phyloP scores from a whole-genome alignment of 441 rosid genomes.

The Sinapis alba region DNA sequence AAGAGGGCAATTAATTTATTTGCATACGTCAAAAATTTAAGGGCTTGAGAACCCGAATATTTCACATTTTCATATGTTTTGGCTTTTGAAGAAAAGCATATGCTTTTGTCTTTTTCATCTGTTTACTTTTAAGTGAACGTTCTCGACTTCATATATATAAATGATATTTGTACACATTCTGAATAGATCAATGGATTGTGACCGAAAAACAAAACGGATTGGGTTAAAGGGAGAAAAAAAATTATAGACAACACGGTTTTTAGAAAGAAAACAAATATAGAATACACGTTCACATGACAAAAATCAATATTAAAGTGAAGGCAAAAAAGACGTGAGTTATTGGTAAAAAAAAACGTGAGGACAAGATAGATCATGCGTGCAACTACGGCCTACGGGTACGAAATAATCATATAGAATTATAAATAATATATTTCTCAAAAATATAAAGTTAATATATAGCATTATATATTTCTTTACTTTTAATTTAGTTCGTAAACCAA shows the following conservation, averaged over 20 bases:
- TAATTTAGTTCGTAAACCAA: not conserved
- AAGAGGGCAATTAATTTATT: too few relatives aligned
- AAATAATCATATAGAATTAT: too few relatives aligned
- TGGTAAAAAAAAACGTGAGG: not conserved
- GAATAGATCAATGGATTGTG: not conserved
- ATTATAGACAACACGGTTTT: not conserved
- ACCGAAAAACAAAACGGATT: not conserved
- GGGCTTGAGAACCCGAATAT: too few relatives aligned
- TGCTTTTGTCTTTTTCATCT: not conserved
- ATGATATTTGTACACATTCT: not conserved
- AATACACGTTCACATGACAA: not conserved
- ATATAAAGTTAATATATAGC: not conserved
- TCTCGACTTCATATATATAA: not conserved
- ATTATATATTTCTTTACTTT: not conserved
- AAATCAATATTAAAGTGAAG: not conserved
- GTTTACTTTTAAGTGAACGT: too few relatives aligned
- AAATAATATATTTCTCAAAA: too few relatives aligned
- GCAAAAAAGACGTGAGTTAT: not conserved
- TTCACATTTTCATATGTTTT: not conserved
- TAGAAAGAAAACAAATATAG: not conserved
- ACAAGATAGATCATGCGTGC: not conserved
- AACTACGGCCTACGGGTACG: not conserved
- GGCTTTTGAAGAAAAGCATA: not conserved
- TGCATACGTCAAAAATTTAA: too few relatives aligned
- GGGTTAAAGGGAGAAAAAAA: not conserved